Evolutionary conservation across 805 yeast species (phyloP).

Genomic region (Yarrowia sp.): DNA sequence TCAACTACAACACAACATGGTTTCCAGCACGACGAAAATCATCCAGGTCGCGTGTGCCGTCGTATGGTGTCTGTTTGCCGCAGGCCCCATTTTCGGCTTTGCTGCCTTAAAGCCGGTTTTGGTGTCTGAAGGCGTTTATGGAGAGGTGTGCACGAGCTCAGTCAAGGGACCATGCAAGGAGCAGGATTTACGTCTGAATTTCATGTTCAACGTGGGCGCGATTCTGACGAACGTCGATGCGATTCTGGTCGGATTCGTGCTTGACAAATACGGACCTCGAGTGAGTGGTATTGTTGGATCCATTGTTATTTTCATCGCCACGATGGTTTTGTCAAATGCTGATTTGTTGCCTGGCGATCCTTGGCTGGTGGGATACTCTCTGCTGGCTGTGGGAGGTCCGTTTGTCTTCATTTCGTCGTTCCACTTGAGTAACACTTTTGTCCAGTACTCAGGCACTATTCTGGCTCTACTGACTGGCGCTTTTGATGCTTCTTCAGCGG

Average conservation of each 20-base stretch:
- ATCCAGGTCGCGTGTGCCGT: slow-evolving; percentile 70
- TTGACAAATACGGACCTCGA: slow-evolving; percentile 80
- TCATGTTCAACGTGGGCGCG: slow-evolving; percentile 82
- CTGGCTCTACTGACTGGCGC: slow-evolving; percentile 89
- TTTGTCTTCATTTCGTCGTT: slow-evolving; percentile 87
- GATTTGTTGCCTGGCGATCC: slow-evolving; percentile 49
- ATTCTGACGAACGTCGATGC: slow-evolving; percentile 83
- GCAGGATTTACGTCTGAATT: slow-evolving; percentile 81
- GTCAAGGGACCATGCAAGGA: slow-evolving; percentile 50
- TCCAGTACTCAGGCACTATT: slow-evolving; percentile 74
- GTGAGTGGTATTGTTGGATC: slow-evolving; percentile 76
- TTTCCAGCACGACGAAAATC: not conserved
- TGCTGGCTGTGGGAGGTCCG: slow-evolving; percentile 88
- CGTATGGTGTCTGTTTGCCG: slow-evolving; percentile 83
- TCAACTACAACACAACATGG: not conserved
- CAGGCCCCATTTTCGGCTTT: slow-evolving; percentile 93
- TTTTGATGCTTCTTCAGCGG: slow-evolving; percentile 88
- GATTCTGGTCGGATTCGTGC: slow-evolving; percentile 72
- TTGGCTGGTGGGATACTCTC: slow-evolving; percentile 69
- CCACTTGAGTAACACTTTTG: slow-evolving; percentile 86
- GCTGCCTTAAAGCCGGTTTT: slow-evolving; percentile 89
- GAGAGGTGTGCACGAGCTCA: slow-evolving; percentile 48
- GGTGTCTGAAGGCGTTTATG: slow-evolving; percentile 72
- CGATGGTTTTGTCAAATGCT: slow-evolving; percentile 49
- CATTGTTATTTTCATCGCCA: slow-evolving; percentile 50